These are phyloP conservation scores for Auriculariales sp. DNA, from an alignment of 768 basidiomycete genomes.

Conservation along the genomic window DNA sequence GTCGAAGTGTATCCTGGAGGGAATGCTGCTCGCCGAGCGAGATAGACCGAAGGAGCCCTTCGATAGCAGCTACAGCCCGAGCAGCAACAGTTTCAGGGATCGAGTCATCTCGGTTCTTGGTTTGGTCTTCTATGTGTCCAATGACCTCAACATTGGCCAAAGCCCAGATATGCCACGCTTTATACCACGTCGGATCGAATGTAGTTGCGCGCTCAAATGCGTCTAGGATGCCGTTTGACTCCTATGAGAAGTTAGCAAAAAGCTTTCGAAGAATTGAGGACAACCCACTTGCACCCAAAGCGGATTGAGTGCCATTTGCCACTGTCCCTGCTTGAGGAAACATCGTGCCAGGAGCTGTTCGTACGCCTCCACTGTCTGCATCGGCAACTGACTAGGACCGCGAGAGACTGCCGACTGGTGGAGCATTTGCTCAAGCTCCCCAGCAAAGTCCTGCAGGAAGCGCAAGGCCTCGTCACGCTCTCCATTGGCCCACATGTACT, in stretches of 20 bases:
- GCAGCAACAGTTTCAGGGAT: constrained; percentile 50
- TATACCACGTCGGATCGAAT: constrained; percentile 93
- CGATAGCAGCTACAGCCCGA: constrained; percentile 87
- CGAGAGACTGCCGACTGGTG: constrained; percentile 35
- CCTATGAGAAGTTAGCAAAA: constrained; percentile 23
- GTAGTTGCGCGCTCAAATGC: constrained; percentile 80
- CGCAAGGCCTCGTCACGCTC: constrained; percentile 62
- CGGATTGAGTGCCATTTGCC: constrained; percentile 75
- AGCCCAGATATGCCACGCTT: constrained; percentile 99
- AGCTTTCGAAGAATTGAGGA: not conserved
- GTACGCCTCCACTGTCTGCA: constrained; percentile 39
- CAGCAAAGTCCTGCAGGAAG: constrained; percentile 72
- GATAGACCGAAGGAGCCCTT: constrained; percentile 94
- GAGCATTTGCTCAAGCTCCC: constrained; percentile 43
- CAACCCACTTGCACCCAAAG: constrained; percentile 60
- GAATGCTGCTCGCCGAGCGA: constrained; percentile 79
- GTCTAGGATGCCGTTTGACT: constrained; percentile 68
- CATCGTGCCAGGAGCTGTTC: constrained; percentile 88
- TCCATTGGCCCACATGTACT: constrained; percentile 88
- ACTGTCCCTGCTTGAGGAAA: constrained; percentile 91
- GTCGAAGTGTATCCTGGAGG: constrained; percentile 83
- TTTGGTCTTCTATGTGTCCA: constrained; percentile 56
- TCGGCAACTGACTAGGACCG: constrained; percentile 21
- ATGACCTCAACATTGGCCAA: constrained; percentile 93
- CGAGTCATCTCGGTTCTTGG: constrained; percentile 38